Evolutionary conservation across 345 rosid species (phyloP), one percentile per base, ranked within the genome.

Genomic region (Bretschneidera sinensis): DNA sequence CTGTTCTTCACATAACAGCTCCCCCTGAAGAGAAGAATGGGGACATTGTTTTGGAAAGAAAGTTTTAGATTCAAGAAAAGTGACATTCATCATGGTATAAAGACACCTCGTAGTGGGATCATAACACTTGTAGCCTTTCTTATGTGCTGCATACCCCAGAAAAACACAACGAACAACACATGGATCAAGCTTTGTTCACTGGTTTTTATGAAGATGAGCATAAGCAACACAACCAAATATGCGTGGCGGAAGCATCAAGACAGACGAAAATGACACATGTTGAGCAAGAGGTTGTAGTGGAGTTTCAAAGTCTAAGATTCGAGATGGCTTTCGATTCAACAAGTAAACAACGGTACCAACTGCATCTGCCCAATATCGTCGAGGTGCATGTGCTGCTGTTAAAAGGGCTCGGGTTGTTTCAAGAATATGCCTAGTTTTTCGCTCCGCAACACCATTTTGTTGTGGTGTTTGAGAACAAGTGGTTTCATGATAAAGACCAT

Each of bases 51-150:
- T n/a, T n/a, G n/a, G 16, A 21, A 51, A 51, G 11, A 51, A 21
- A 0, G 7, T 51, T 20, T 33, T 24, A 8, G 17, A 34, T 13
- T 57, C 60, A 1, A 56, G 8, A 21, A 56, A 33, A 15, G 60
- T 56, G 4, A 56, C 60, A 56, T 56, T 48, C 48, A 56, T 56
- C 0, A 25, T 35, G 10, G 14, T 21, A n/a, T n/a, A n/a, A n/a
- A n/a, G n/a, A n/a, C n/a, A n/a, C n/a, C n/a, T n/a, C n/a, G n/a
- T n/a, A n/a, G 0, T 19, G n/a, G n/a, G n/a, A n/a, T n/a, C n/a
- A n/a, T n/a, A n/a, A n/a, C n/a, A n/a, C n/a, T n/a, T n/a, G n/a
- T n/a, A n/a, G n/a, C n/a, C n/a, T n/a, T n/a, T n/a, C n/a, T n/a
- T n/a, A n/a, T n/a, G n/a, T n/a, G n/a, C n/a, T n/a, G n/a, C n/a